phyloP scores from a whole-genome alignment of 306 rosid species.

The Sophora flavescens region DNA sequence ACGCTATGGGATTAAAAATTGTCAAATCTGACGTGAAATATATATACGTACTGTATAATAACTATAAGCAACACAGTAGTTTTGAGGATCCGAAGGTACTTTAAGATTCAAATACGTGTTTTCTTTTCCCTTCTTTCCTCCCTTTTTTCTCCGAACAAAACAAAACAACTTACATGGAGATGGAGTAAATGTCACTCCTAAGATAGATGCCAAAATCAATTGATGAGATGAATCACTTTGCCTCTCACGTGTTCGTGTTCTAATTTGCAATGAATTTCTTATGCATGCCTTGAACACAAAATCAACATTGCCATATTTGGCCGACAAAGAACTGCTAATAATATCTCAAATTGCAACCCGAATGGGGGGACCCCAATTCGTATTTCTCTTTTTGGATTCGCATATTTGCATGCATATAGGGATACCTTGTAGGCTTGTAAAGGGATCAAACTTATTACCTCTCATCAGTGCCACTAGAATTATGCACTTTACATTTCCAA shows the following conservation, averaged over 20 bases:
- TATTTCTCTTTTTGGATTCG: slow-evolving; percentile 37
- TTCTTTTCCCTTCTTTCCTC: neutral
- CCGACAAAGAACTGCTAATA: slow-evolving; percentile 26
- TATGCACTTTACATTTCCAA: slow-evolving; percentile 64
- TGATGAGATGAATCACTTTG: neutral
- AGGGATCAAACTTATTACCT: slow-evolving; percentile 56
- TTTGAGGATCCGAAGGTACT: neutral
- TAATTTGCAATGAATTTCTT: slow-evolving; percentile 9
- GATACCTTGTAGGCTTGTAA: slow-evolving; percentile 53
- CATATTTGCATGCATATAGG: slow-evolving; percentile 44
- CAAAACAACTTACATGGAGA: slow-evolving; percentile 5
- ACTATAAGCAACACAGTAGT: neutral
- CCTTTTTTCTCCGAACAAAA: neutral
- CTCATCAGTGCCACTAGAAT: slow-evolving; percentile 43
- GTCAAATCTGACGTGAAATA: neutral
- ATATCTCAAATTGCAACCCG: slow-evolving; percentile 37
- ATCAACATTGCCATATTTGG: slow-evolving; percentile 23
- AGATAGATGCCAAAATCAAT: slow-evolving; percentile 42
- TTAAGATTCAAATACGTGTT: neutral
- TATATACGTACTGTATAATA: neutral
- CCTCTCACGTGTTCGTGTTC: slow-evolving; percentile 50
- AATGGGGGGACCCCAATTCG: slow-evolving; percentile 40
- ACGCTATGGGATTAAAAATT: neutral
- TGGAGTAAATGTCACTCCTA: slow-evolving; percentile 45
- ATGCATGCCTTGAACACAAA: slow-evolving; percentile 26